These are phyloP conservation scores for Chrysoporthe deuterocubensis DNA, from an alignment of 2,329 filamentous ascomycete species.

Conservation along the genomic window DNA sequence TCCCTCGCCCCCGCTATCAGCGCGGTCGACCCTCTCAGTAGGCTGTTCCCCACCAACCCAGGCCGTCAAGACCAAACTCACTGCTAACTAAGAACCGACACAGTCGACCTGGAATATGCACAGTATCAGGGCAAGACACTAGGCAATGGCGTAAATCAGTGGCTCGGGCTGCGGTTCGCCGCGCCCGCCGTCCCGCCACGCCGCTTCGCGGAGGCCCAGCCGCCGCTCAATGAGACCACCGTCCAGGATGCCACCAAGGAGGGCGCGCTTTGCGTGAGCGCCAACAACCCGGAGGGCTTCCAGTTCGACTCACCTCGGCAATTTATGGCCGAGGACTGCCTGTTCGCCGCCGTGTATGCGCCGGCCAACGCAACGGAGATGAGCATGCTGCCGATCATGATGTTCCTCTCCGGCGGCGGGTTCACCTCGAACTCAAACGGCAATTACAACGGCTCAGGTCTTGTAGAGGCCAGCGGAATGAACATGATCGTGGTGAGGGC, in stretches of 20 bases:
- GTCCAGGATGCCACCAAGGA: conserved; percentile 23
- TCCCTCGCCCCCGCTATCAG: neutral
- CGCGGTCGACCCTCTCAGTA: conserved; percentile 11
- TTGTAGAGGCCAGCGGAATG: conserved; percentile 21
- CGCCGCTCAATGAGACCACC: conserved; percentile 7
- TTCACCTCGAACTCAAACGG: conserved; percentile 24
- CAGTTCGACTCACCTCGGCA: conserved; percentile 22
- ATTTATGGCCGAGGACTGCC: conserved; percentile 25
- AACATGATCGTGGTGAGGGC: conserved; percentile 21
- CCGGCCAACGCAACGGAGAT: conserved; percentile 19
- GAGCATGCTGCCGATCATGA: conserved; percentile 21
- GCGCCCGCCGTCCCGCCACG: conserved; percentile 18
- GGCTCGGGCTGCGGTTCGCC: conserved; percentile 19
- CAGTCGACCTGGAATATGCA: conserved; percentile 23
- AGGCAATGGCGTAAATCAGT: conserved; percentile 17
- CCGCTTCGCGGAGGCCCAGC: conserved; percentile 19
- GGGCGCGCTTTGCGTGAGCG: conserved; percentile 16
- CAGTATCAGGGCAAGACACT: conserved; percentile 21
- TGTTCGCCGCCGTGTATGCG: conserved; percentile 22
- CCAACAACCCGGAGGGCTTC: conserved; percentile 23
- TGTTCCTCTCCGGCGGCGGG: conserved; percentile 21
- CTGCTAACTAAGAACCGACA: neutral
- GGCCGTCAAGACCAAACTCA: neutral
- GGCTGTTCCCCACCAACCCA: neutral
- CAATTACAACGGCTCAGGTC: conserved; percentile 20